A percentile compares a stretch with the other conserved stretches of the same genome.
These are phyloP conservation scores for Pelagomonas calceolata DNA, from an alignment of 108 stramenopile genomes.

Conservation along the genomic window DNA sequence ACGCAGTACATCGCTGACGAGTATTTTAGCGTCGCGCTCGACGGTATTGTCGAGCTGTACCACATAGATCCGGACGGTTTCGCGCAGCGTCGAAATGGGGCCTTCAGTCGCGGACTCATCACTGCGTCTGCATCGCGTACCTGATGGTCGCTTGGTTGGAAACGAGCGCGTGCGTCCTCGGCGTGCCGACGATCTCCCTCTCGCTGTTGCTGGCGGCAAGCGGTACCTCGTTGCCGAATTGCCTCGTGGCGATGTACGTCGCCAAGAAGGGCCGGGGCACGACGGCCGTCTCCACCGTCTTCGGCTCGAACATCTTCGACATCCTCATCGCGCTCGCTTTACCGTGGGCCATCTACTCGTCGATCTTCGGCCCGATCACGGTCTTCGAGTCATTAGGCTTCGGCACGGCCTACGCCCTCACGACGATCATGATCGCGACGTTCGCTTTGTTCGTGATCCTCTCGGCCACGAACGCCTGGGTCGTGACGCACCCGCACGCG, in stretches of 20 bases:
- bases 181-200: constrained; percentile 60
- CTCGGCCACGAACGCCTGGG: no score
- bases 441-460: no score
- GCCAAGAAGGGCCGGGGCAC: constrained; percentile 65
- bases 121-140: no score
- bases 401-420: no score
- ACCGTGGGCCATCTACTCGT: constrained; percentile 58
- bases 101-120: no score
- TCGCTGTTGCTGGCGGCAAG: constrained; percentile 64
- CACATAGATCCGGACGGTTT: no score
- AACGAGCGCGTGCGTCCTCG: constrained; percentile 20
- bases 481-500: no score
- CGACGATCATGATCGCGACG: no score
- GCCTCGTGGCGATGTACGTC: constrained; percentile 62
- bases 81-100: no score
- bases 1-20: no score
- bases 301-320: constrained; percentile 72
- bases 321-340: constrained; percentile 61
- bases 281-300: constrained; percentile 65
- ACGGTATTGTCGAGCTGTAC: no score
- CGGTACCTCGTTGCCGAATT: constrained; percentile 67
- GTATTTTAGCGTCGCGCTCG: no score
- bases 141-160: constrained; percentile 30
- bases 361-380: constrained; percentile 23
- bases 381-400: constrained; percentile 27